These are phyloP conservation scores for Fusarium drepaniforme DNA, from an alignment of 2,329 filamentous ascomycete species.

Conservation along the genomic window DNA sequence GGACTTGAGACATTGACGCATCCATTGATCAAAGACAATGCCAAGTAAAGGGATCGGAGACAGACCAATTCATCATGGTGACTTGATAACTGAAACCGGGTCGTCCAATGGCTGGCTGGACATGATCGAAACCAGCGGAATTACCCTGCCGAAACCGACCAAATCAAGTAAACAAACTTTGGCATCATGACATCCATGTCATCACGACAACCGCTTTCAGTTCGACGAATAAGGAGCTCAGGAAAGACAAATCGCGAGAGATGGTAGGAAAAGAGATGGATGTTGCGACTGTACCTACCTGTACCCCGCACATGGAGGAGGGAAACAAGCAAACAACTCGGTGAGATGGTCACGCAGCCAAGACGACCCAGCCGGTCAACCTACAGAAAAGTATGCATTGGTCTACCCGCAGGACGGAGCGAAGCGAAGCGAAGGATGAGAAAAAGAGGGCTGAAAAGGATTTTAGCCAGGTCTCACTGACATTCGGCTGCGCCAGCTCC, in stretches of 20 bases:
- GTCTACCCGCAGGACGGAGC: conserved; percentile 8
- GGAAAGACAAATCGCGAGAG: conserved; percentile 16
- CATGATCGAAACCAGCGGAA: conserved; percentile 4
- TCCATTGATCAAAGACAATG: background rate
- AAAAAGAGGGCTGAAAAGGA: conserved; percentile 6
- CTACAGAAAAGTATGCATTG: conserved; percentile 10
- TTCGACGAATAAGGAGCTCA: conserved; percentile 28
- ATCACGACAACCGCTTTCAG: conserved; percentile 15
- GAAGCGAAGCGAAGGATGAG: background rate
- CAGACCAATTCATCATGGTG: conserved; percentile 19
- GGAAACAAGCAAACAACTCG: conserved; percentile 14
- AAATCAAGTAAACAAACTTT: conserved; percentile 31
- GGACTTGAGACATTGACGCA: conserved; percentile 7
- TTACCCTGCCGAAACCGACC: conserved; percentile 11
- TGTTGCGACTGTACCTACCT: conserved; percentile 20
- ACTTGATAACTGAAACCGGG: conserved; percentile 3
- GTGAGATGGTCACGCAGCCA: conserved; percentile 24
- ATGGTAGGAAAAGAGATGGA: background rate
- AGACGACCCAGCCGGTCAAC: background rate
- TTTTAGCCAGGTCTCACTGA: conserved; percentile 15
- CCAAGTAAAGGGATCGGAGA: background rate
- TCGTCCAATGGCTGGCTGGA: background rate
- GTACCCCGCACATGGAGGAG: conserved; percentile 17
- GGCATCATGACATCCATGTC: conserved; percentile 28
- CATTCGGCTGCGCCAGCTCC: conserved; percentile 20